Conservation (phyloP, 2,329 filamentous ascomycete species). For the Gnomoniopsis smithogilvyi region DNA sequence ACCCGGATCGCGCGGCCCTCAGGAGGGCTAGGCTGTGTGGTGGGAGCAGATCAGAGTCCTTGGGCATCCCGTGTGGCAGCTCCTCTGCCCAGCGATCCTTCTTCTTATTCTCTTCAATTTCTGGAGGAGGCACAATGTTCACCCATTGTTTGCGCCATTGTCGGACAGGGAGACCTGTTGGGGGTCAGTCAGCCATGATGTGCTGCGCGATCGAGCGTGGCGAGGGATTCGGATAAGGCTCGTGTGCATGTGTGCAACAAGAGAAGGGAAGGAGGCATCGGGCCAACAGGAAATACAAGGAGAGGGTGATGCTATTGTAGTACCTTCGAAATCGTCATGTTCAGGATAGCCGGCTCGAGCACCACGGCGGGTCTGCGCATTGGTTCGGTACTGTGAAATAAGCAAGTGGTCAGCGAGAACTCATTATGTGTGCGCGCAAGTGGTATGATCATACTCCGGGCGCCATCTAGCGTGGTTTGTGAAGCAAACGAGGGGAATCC, state of each 20-base stretch:
- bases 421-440: neutral
- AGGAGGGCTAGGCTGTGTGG: slow-evolving; percentile 80
- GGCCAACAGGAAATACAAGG: neutral
- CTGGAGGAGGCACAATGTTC: slow-evolving; percentile 62
- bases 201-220: neutral
- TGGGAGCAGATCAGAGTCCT: slow-evolving; percentile 74
- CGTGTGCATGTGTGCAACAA: neutral
- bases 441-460: slow-evolving; percentile 31
- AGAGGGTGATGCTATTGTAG: slow-evolving; percentile 1
- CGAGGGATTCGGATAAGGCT: neutral
- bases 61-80: slow-evolving; percentile 76
- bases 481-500: neutral
- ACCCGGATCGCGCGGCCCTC: slow-evolving; percentile 74
- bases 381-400: slow-evolving; percentile 25
- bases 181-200: neutral
- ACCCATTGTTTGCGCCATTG: slow-evolving; percentile 80
- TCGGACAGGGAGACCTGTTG: slow-evolving; percentile 78
- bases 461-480: slow-evolving; percentile 29
- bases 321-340: slow-evolving; percentile 61
- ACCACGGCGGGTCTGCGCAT: slow-evolving; percentile 50
- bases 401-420: neutral
- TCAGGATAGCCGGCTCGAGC: slow-evolving; percentile 55
- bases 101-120: slow-evolving; percentile 59
- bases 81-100: slow-evolving; percentile 73
- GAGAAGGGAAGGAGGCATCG: neutral